phyloP scores from a whole-genome alignment of 2,329 filamentous ascomycete species.

The Aureobasidium leucospermi region DNA sequence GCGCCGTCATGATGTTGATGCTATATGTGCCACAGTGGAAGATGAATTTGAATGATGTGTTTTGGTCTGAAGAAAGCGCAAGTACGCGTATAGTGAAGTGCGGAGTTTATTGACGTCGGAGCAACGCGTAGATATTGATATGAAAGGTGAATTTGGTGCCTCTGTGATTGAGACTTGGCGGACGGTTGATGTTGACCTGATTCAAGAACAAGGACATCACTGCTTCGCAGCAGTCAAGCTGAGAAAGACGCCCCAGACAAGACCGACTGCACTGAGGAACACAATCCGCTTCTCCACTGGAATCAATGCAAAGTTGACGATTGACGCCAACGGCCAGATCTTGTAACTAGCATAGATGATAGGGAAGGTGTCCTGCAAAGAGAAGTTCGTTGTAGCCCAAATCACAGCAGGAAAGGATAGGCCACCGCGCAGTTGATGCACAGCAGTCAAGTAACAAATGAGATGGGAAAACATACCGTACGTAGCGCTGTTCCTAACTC shows the following conservation, averaged over 20 bases:
- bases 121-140: no score
- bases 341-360: conserved; percentile 63
- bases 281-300: conserved; percentile 63
- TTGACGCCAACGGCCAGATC: conserved; percentile 63
- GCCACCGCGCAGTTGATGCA: conserved; percentile 2
- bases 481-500: not conserved
- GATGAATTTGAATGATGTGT: no score
- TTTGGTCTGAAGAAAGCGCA: no score
- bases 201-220: not conserved
- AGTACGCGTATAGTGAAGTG: no score
- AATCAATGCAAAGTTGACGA: conserved; percentile 63
- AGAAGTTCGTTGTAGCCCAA: not conserved
- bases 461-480: not conserved
- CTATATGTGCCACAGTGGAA: no score
- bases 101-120: no score
- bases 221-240: conserved; percentile 42
- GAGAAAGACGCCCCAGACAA: conserved; percentile 69
- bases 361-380: conserved; percentile 26
- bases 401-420: not conserved
- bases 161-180: no score
- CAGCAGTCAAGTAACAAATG: not conserved
- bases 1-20: no score
- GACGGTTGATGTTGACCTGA: no score
- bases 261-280: conserved; percentile 61
- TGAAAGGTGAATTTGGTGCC: no score